Evolutionary conservation across 139 green algal genomes (phyloP).

Genomic region (Chlamydomonas schloesseri): DNA sequence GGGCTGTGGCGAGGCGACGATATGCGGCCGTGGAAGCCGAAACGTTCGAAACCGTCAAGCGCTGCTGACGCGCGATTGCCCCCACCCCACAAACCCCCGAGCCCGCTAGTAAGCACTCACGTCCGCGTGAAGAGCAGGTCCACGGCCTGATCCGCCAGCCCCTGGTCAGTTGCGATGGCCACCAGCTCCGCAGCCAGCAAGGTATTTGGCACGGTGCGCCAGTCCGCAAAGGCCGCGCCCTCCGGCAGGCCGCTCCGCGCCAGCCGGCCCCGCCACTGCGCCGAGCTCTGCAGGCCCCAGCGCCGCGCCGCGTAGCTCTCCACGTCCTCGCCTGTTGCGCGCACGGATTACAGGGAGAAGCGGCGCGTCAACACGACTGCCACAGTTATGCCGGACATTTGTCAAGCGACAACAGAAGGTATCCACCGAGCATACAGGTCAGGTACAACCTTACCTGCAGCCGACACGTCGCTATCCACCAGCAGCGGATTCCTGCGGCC

Average conservation of each 20-base stretch:
- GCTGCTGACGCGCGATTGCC: no score
- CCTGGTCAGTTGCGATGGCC: not conserved
- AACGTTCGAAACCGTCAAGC: no score
- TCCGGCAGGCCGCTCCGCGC: slow-evolving; percentile 14
- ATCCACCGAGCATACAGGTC: no score
- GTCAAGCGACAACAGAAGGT: no score
- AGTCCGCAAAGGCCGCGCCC: slow-evolving; percentile 8
- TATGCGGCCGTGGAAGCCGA: no score
- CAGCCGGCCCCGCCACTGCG: not conserved
- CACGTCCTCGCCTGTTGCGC: slow-evolving; percentile 25
- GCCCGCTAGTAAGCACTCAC: slow-evolving; percentile 8
- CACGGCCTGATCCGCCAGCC: not conserved
- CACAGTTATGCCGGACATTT: not conserved
- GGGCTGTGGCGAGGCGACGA: no score
- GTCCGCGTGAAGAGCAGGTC: slow-evolving; percentile 17
- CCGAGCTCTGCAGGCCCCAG: not conserved
- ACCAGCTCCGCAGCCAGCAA: slow-evolving; percentile 15
- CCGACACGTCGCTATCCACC: not conserved
- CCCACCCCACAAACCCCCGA: no score
- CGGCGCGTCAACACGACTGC: not conserved
- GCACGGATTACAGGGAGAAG: no score
- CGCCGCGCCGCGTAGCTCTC: not conserved
- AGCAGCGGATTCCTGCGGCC: slow-evolving; percentile 22
- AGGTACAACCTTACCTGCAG: not conserved
- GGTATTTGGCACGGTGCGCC: slow-evolving; percentile 6